A percentile compares a stretch with the other conserved stretches of the same genome.
phyloP scores from a whole-genome alignment of 1,284 basidiomycete species.

The Schizopora paradoxa region DNA sequence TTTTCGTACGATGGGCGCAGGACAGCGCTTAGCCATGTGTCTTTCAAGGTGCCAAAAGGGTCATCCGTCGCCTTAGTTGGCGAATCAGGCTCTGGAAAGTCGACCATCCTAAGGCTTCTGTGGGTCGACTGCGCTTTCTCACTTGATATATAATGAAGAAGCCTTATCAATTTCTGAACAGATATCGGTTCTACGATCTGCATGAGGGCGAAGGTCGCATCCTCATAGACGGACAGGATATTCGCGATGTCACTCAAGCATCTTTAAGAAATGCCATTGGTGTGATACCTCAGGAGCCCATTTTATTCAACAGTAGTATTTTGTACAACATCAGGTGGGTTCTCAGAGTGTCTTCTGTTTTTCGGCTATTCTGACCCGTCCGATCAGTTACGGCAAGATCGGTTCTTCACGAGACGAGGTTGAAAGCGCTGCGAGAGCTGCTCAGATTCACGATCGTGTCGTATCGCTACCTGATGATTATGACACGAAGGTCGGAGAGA shows the following conservation, averaged over 20 bases:
- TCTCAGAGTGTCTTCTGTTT: constrained; percentile 6
- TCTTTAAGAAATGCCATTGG: constrained; percentile 78
- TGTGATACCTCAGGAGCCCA: constrained; percentile 76
- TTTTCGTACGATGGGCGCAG: constrained; percentile 80
- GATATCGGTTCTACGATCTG: constrained; percentile 90
- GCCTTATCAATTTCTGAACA: too few relatives aligned
- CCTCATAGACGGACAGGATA: constrained; percentile 79
- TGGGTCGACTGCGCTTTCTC: too few relatives aligned
- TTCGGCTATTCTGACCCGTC: constrained; percentile 3
- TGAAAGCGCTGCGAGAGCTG: constrained; percentile 65
- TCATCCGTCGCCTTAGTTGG: constrained; percentile 80
- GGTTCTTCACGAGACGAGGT: constrained; percentile 64
- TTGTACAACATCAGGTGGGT: constrained; percentile 66
- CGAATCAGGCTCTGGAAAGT: constrained; percentile 77
- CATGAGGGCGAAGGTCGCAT: constrained; percentile 68
- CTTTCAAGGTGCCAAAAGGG: constrained; percentile 79
- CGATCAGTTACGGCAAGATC: constrained; percentile 63
- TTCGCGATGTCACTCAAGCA: constrained; percentile 78
- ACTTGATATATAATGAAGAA: too few relatives aligned
- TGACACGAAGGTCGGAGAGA: constrained; percentile 75
- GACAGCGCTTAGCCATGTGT: constrained; percentile 70
- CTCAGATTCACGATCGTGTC: constrained; percentile 80
- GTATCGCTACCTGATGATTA: constrained; percentile 77
- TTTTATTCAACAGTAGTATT: constrained; percentile 82
- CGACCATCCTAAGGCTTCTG: constrained; percentile 75